Evolutionary conservation across 108 stramenopile species (phyloP).

Genomic region (Skeletonema menzelii): DNA sequence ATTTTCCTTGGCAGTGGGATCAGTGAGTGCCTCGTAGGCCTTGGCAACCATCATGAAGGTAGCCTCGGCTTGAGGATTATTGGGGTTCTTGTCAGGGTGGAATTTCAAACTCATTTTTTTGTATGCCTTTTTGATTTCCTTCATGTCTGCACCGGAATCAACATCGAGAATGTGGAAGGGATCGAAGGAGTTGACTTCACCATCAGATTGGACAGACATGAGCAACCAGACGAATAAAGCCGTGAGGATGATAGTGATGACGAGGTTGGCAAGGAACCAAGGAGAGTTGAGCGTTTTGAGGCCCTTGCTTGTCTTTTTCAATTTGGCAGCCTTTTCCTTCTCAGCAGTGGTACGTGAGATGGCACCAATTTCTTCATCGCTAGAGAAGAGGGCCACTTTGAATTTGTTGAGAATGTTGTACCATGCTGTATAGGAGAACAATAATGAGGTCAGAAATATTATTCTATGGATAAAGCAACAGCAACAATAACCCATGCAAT

Average conservation of each 20-base stretch:
- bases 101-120: slow-evolving; percentile 81
- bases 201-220: slow-evolving; percentile 67
- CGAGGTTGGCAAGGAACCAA: slow-evolving; percentile 74
- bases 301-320: slow-evolving; percentile 78
- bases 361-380: slow-evolving; percentile 82
- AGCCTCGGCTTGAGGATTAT: slow-evolving; percentile 86
- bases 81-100: slow-evolving; percentile 95
- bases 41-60: slow-evolving; percentile 97
- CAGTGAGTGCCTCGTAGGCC: slow-evolving; percentile 95
- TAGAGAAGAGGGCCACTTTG: slow-evolving; percentile 58
- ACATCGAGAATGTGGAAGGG: slow-evolving; percentile 89
- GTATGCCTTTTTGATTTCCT: slow-evolving; percentile 91
- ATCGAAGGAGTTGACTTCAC: slow-evolving; percentile 93
- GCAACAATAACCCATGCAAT: not conserved
- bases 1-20: slow-evolving; percentile 84
- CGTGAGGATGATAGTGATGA: slow-evolving; percentile 63
- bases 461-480: slow-evolving; percentile 9
- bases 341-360: slow-evolving; percentile 85
- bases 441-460: not conserved
- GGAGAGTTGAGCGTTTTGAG: slow-evolving; percentile 57
- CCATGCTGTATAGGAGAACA: slow-evolving; percentile 65
- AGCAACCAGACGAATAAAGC: slow-evolving; percentile 68
- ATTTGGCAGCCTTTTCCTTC: slow-evolving; percentile 76
- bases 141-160: slow-evolving; percentile 71
- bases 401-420: slow-evolving; percentile 64